Evolutionary conservation across 2,329 filamentous ascomycete genomes (phyloP).

Genomic region (Trichoderma aggressivum): DNA sequence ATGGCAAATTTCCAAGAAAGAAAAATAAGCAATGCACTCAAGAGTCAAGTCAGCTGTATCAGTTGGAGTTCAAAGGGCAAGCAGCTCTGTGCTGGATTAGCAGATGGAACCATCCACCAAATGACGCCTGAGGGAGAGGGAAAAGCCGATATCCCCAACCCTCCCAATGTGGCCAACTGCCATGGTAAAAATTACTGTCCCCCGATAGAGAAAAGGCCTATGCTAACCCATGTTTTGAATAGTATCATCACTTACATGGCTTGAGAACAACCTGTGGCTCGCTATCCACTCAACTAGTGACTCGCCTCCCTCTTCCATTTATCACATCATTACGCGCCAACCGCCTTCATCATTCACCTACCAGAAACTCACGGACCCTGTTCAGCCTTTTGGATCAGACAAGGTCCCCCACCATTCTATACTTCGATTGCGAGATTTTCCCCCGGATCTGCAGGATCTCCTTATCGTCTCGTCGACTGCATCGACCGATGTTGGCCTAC

Average conservation of each 20-base stretch:
- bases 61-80: slow-evolving; percentile 94
- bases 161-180: slow-evolving; percentile 63
- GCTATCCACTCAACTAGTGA: slow-evolving; percentile 69
- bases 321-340: slow-evolving; percentile 73
- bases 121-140: slow-evolving; percentile 76
- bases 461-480: slow-evolving; percentile 80
- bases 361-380: slow-evolving; percentile 71
- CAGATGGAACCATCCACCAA: slow-evolving; percentile 75
- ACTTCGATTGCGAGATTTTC: slow-evolving; percentile 73
- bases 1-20: slow-evolving; percentile 76
- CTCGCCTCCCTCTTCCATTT: slow-evolving; percentile 62
- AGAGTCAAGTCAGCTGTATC: slow-evolving; percentile 73
- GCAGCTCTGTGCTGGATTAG: slow-evolving; percentile 82
- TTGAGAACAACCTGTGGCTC: slow-evolving; percentile 83
- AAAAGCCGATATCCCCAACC: slow-evolving; percentile 76
- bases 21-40: slow-evolving; percentile 61
- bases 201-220: slow-evolving; percentile 18
- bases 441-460: slow-evolving; percentile 74
- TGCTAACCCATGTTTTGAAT: not conserved
- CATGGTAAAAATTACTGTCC: slow-evolving; percentile 55
- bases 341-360: slow-evolving; percentile 61
- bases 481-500: slow-evolving; percentile 71
- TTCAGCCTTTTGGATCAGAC: slow-evolving; percentile 65
- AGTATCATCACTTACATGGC: slow-evolving; percentile 82
- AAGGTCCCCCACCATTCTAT: slow-evolving; percentile 73